Evolutionary conservation across 306 rosid species (phyloP).

Genomic region (Ziziphus jujuba): DNA sequence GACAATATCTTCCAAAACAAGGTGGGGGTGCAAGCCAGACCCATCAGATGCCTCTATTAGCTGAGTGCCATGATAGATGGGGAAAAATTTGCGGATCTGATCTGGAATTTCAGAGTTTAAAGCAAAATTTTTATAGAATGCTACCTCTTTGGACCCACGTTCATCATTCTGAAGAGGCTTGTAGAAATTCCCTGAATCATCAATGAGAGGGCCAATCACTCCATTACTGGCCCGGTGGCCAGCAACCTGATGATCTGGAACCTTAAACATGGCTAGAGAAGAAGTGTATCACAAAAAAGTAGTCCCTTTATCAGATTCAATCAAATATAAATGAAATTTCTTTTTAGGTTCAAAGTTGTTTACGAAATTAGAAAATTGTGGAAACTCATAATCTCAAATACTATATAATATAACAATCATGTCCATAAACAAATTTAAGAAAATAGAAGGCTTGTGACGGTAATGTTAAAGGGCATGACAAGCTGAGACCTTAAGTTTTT

Average conservation of each 20-base stretch:
- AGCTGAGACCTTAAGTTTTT: too few species aligned
- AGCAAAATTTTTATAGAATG: constrained; percentile 46
- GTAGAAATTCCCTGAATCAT: constrained; percentile 72
- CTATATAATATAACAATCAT: too few species aligned
- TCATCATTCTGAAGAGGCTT: constrained; percentile 71
- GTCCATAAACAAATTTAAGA: too few species aligned
- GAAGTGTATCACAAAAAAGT: constrained; percentile 4
- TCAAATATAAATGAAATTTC: too few species aligned
- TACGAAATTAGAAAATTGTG: too few species aligned
- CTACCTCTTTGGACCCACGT: constrained; percentile 56
- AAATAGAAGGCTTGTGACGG: too few species aligned
- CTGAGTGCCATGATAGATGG: constrained; percentile 54
- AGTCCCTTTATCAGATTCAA: too few species aligned
- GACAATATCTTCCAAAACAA: constrained; percentile 54
- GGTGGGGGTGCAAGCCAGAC: constrained; percentile 66
- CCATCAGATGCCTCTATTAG: constrained; percentile 65
- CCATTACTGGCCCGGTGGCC: constrained; percentile 69
- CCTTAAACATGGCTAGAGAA: constrained; percentile 50
- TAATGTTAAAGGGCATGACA: too few species aligned
- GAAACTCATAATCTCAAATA: too few species aligned
- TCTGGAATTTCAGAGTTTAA: constrained; percentile 35
- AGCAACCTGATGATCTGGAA: constrained; percentile 89
- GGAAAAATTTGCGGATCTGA: constrained; percentile 49
- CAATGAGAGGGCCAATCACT: constrained; percentile 66
- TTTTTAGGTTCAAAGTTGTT: too few species aligned